Evolutionary conservation across 208 protist genomes (phyloP).

Genomic region (Sergeia podlipaevii): DNA sequence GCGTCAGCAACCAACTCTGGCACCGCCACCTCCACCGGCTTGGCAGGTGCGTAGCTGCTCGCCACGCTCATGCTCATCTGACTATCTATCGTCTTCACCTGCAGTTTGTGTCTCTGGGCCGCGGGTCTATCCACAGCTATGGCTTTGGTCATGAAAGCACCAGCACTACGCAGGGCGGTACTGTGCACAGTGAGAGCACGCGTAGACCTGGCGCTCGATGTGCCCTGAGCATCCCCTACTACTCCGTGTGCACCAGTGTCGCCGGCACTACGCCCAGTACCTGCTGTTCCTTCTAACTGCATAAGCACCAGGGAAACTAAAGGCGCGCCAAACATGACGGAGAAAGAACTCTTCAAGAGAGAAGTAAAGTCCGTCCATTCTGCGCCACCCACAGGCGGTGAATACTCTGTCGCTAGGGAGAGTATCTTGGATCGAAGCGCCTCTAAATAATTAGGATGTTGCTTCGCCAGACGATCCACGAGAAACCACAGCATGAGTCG

Average conservation of each 20-base stretch:
- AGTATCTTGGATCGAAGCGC: conserved; percentile 65
- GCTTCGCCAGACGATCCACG: conserved; percentile 82
- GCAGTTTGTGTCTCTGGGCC: conserved; percentile 56
- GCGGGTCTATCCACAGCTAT: conserved; percentile 44
- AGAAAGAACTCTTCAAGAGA: conserved; percentile 68
- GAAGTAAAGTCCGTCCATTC: conserved; percentile 67
- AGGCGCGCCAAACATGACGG: conserved; percentile 71
- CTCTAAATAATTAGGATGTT: conserved; percentile 74
- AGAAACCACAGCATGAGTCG: conserved; percentile 80
- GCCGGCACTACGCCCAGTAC: background rate
- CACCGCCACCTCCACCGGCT: conserved; percentile 74
- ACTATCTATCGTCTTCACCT: conserved; percentile 89
- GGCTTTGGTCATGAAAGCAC: conserved; percentile 71
- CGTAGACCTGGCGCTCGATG: background rate
- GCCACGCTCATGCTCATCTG: conserved; percentile 84
- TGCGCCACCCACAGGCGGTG: conserved; percentile 14
- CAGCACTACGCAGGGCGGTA: conserved; percentile 49
- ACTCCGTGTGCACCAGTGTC: conserved; percentile 7
- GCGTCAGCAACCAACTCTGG: conserved; percentile 61
- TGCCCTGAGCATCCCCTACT: conserved; percentile 15
- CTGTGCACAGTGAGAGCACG: conserved; percentile 54
- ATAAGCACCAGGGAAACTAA: conserved; percentile 72
- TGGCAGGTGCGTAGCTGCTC: conserved; percentile 80
- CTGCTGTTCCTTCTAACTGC: conserved; percentile 40
- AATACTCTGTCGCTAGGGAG: conserved; percentile 40